Evolutionary conservation across 306 rosid species (phyloP).

Genomic region (Macrotyloma uniflorum): DNA sequence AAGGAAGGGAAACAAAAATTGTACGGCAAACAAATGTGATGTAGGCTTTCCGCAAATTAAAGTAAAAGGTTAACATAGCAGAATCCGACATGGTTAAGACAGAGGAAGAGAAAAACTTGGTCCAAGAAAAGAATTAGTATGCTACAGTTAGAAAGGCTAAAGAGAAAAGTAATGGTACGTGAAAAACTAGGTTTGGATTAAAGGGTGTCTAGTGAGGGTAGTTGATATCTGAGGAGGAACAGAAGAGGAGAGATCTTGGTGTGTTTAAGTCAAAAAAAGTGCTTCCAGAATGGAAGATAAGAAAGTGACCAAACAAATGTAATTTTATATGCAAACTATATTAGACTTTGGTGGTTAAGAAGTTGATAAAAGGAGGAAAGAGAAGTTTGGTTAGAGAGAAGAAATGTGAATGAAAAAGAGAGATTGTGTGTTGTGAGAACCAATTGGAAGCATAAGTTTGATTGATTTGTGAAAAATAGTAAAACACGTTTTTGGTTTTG

Average conservation of each 20-base stretch:
- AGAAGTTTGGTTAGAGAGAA: constrained; percentile 3
- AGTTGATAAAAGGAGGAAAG: neutral
- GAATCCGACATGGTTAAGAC: constrained; percentile 37
- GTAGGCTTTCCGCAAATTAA: constrained; percentile 28
- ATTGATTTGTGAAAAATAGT: constrained; percentile 23
- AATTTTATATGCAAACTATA: no score
- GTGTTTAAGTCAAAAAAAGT: constrained; percentile 49
- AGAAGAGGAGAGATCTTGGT: constrained; percentile 35
- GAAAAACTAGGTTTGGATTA: constrained; percentile 24
- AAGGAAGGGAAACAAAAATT: neutral
- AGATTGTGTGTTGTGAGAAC: constrained; percentile 8
- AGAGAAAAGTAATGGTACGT: neutral
- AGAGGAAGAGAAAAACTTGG: neutral
- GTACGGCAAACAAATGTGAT: constrained; percentile 29
- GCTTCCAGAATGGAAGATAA: constrained; percentile 41
- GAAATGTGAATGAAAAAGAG: constrained; percentile 19
- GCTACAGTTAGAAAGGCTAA: neutral
- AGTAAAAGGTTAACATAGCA: constrained; percentile 21
- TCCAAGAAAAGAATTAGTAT: constrained; percentile 4
- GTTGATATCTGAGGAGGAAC: constrained; percentile 35
- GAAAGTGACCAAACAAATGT: no score
- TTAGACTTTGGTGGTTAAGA: no score
- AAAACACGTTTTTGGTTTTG: neutral
- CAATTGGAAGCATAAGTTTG: constrained; percentile 22
- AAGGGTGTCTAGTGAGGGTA: constrained; percentile 34